Conservation (phyloP, 2,329 filamentous ascomycete species). For the Colletotrichum sidae region DNA sequence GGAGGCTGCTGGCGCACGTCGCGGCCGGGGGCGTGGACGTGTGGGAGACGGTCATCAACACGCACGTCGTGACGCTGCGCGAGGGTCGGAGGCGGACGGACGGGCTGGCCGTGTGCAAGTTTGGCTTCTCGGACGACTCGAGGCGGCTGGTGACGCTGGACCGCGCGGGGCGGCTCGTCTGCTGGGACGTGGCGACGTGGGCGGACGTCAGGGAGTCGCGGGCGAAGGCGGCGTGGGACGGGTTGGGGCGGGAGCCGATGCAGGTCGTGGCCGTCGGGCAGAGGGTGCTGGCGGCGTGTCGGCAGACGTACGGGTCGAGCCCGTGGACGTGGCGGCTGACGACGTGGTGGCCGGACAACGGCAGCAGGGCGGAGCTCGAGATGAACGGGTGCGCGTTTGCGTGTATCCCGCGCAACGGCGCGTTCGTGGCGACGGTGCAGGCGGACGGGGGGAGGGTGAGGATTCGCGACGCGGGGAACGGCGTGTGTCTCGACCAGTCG, state of each 20-base stretch:
- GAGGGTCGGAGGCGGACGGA: slow-evolving; percentile 7
- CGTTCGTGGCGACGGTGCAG: slow-evolving; percentile 31
- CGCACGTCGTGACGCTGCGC: slow-evolving; percentile 13
- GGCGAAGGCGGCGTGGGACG: slow-evolving; percentile 15
- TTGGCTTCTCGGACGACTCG: slow-evolving; percentile 25
- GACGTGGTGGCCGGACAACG: slow-evolving; percentile 29
- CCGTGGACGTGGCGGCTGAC: slow-evolving; percentile 22
- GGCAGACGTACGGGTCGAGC: slow-evolving; percentile 1
- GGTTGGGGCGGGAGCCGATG: slow-evolving; percentile 12
- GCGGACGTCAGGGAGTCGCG: slow-evolving; percentile 15
- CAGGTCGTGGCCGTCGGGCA: slow-evolving; percentile 17
- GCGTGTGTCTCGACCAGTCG: slow-evolving; percentile 33
- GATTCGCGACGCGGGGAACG: slow-evolving; percentile 19
- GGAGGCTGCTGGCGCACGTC: slow-evolving; percentile 16
- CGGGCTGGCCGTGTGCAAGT: slow-evolving; percentile 3
- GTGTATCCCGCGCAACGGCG: slow-evolving; percentile 14
- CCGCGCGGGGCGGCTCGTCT: slow-evolving; percentile 11
- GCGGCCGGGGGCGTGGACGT: slow-evolving; percentile 16
- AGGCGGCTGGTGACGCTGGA: slow-evolving; percentile 12
- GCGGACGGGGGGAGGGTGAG: slow-evolving; percentile 24
- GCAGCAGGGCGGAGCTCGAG: slow-evolving; percentile 24
- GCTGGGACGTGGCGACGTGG: slow-evolving; percentile 17
- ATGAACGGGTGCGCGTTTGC: slow-evolving; percentile 27
- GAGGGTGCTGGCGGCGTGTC: slow-evolving; percentile 20
- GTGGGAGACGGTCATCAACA: slow-evolving; percentile 29